Evolutionary conservation across 192 early-diverging fungal species (phyloP).

Genomic region (Coemansia aciculifera): DNA sequence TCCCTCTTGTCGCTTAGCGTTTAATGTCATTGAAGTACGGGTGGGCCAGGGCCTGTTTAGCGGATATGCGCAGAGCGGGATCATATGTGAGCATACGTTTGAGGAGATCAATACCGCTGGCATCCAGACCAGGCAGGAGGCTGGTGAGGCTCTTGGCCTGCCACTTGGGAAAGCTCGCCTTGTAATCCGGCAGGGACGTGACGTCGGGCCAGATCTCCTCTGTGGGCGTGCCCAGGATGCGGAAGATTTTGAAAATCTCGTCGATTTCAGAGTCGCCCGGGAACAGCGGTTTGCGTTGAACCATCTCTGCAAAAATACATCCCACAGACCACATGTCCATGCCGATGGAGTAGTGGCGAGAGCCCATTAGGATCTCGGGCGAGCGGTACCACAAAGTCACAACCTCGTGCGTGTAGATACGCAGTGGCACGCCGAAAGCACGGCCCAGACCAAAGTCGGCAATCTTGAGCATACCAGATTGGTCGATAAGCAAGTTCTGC

Average conservation of each 20-base stretch:
- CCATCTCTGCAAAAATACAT: conserved; percentile 98
- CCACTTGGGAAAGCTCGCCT: conserved; percentile 78
- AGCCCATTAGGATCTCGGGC: conserved; percentile 93
- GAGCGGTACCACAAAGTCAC: conserved; percentile 95
- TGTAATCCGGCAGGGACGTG: conserved; percentile 77
- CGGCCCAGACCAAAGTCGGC: conserved; percentile 97
- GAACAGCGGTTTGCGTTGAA: conserved; percentile 74
- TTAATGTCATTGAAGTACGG: conserved; percentile 71
- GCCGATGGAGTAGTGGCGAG: conserved; percentile 83
- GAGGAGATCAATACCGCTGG: conserved; percentile 72
- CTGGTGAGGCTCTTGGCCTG: conserved; percentile 48
- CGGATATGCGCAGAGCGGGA: conserved; percentile 78
- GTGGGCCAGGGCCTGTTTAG: conserved; percentile 76
- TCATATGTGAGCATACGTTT: conserved; percentile 73
- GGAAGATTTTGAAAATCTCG: conserved; percentile 91
- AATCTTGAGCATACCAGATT: conserved; percentile 80
- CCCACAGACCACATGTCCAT: conserved; percentile 99
- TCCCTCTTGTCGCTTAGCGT: neutral
- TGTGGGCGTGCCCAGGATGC: conserved; percentile 79
- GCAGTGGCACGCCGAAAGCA: conserved; percentile 87
- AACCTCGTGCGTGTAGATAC: conserved; percentile 94
- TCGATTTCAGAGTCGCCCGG: conserved; percentile 91
- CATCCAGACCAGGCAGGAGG: conserved; percentile 58
- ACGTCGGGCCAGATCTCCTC: conserved; percentile 78
- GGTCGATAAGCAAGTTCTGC: conserved; percentile 96